Base-by-base conservation (phyloP, 345 rosid genomes). In the Salix koriyanagi region DNA sequence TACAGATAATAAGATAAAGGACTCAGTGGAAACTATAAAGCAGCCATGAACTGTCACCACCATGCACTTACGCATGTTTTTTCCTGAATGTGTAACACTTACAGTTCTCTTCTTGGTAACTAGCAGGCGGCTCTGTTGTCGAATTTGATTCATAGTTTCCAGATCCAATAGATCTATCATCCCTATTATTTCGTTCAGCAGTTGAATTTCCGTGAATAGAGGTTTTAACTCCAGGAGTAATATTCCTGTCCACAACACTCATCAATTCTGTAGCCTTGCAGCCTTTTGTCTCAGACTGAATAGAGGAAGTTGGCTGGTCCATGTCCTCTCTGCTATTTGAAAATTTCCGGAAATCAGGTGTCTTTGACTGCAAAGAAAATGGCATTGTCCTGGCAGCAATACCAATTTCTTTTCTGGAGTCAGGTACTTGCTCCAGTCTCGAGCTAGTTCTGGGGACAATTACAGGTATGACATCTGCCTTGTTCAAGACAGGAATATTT, bases 341-440 rank as follows among this genome's bases (percentile, higher is more conserved):
- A 56, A 83, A 85, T 88, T 86, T 93, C 66, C 87, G 84, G 37
- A 85, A 79, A 73, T 88, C 97, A 83, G 85, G 75, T 30, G 90
- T 66, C 82, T 89, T 91, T 62, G 95, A 90, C 85, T 93, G 99
- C 90, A 93, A 85, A 25, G 99, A 90, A 87, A 93, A 96, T 70
- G 96, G 99, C 98, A 93, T 95, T 62, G 99, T 93, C 82, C 98
- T 92, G 44, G 89, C 94, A 75, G 87, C 92, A 78, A 92, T 86
- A 76, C 89, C 90, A 76, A 84, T 80, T 69, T 96, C 98, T 83
- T 91, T 90, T 82, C 90, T 90, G 72, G 85, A 84, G 79, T 93
- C 99, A 84, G 88, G 73, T 28, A 83, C 86, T 84, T 82, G 90
- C 77, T 92, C 97, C 46, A 73, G 36, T 79, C 91, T 86, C n/a